These are phyloP conservation scores for Millerago galiae DNA, from an alignment of 805 yeast genomes.

Conservation along the genomic window DNA sequence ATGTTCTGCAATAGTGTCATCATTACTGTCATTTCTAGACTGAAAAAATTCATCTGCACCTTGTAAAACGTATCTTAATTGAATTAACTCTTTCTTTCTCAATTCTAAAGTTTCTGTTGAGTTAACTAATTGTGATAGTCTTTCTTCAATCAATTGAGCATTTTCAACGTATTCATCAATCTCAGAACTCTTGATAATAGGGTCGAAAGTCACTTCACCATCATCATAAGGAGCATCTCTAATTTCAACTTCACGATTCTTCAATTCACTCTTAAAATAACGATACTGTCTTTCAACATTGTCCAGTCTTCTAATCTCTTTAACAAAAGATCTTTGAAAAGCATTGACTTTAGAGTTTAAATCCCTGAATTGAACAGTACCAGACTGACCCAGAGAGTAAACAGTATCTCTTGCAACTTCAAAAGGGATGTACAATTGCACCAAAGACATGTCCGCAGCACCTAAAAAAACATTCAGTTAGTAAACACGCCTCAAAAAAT, in stretches of 20 bases:
- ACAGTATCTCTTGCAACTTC: conserved; percentile 86
- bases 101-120: conserved; percentile 61
- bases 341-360: conserved; percentile 74
- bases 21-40: no score
- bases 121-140: conserved; percentile 64
- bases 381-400: conserved; percentile 79
- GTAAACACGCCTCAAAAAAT: conserved; percentile 1
- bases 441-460: conserved; percentile 96
- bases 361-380: conserved; percentile 85
- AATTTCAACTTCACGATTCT: conserved; percentile 37
- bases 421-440: conserved; percentile 87
- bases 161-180: conserved; percentile 63
- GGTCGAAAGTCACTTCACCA: conserved; percentile 21
- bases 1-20: conserved; percentile 1
- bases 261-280: conserved; percentile 45
- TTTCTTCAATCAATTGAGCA: conserved; percentile 67
- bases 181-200: conserved; percentile 25
- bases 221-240: conserved; percentile 22
- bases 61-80: conserved; percentile 48
- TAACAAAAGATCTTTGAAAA: conserved; percentile 88
- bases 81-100: conserved; percentile 55
- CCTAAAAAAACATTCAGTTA: conserved; percentile 27
- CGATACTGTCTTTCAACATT: conserved; percentile 81
- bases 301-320: conserved; percentile 79
- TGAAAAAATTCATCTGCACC: conserved; percentile 45